These are phyloP conservation scores for Candida sojae DNA, from an alignment of 1,139 yeast genomes.

Conservation along the genomic window DNA sequence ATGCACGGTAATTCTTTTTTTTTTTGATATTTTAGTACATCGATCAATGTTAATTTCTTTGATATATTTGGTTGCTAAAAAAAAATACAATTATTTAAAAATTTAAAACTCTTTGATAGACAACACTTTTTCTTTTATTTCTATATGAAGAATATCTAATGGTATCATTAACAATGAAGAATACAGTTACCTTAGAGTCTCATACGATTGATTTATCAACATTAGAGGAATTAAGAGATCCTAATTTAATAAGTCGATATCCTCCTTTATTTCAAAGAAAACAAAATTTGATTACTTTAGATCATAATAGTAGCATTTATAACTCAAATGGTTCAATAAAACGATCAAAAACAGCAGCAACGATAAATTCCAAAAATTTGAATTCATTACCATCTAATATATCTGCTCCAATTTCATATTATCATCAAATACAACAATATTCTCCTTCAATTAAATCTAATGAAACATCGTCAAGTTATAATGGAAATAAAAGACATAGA, in stretches of 20 bases:
- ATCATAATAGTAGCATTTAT: not conserved
- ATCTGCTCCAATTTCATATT: conserved; percentile 4
- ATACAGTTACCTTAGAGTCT: conserved; percentile 8
- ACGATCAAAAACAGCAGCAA: not conserved
- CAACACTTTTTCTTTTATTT: not conserved
- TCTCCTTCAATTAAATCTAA: conserved; percentile 7
- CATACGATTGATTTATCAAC: conserved; percentile 15
- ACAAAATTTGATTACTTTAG: conserved; percentile 12
- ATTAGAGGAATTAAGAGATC: conserved; percentile 16
- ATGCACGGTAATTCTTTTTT: not conserved
- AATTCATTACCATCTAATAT: not conserved
- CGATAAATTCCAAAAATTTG: not conserved
- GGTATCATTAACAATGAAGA: conserved; percentile 6
- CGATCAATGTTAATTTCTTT: too few relatives aligned
- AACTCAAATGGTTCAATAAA: conserved; percentile 2
- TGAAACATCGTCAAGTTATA: not conserved
- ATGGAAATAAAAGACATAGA: conserved; percentile 5
- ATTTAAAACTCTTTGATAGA: not conserved
- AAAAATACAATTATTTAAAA: not conserved
- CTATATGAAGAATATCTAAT: not conserved
- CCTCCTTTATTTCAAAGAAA: conserved; percentile 16
- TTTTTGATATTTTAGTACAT: not conserved
- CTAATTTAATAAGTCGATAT: conserved; percentile 16
- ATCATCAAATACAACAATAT: not conserved
- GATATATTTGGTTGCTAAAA: conserved; percentile 7